A percentile compares a stretch with the other conserved stretches of the same genome.
Evolutionary conservation across 2,329 filamentous ascomycete species (phyloP).

Genomic region (Byssothecium circinans): DNA sequence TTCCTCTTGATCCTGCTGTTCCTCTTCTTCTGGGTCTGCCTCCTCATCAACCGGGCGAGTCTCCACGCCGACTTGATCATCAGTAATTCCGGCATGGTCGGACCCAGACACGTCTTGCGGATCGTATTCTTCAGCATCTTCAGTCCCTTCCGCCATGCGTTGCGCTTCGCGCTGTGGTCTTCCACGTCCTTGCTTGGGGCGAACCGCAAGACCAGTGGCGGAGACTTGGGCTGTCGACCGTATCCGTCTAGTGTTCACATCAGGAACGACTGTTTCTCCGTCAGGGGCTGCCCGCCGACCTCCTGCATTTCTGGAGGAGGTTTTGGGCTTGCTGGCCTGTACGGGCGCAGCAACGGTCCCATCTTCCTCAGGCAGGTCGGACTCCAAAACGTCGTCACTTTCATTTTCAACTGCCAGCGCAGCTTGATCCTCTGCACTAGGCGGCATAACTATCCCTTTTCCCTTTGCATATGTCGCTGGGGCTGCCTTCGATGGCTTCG

Average conservation of each 20-base stretch:
- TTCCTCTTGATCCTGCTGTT: neutral
- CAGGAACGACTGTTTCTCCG: neutral
- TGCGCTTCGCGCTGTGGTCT: neutral
- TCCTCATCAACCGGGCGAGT: neutral
- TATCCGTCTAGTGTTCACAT: neutral
- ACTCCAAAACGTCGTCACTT: neutral
- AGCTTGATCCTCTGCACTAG: no score
- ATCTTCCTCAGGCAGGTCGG: no score
- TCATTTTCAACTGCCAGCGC: neutral
- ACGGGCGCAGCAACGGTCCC: neutral
- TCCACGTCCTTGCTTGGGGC: neutral
- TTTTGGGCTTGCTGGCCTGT: neutral
- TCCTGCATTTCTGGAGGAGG: neutral
- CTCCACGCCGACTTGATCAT: no score
- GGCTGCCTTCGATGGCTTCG: neutral
- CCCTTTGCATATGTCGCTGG: neutral
- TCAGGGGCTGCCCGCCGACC: neutral
- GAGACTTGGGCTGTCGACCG: neutral
- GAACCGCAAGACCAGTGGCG: neutral
- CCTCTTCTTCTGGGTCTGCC: neutral
- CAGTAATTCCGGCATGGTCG: neutral
- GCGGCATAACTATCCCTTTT: no score
- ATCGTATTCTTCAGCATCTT: neutral
- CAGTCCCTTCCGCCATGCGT: neutral
- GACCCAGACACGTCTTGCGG: neutral